phyloP scores from a whole-genome alignment of 257 asterid genomes.

The Ehretia macrophylla region DNA sequence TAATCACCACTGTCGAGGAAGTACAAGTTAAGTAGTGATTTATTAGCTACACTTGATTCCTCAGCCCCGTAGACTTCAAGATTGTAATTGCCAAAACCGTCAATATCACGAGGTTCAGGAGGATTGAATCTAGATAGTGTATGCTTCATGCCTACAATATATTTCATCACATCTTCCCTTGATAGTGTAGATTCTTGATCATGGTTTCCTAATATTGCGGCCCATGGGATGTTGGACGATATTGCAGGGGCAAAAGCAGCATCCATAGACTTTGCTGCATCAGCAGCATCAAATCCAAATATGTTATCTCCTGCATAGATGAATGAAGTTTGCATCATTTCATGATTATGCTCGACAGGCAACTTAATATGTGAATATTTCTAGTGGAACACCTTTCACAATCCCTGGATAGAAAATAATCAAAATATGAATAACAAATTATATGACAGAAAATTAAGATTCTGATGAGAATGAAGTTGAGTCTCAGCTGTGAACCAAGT shows the following conservation, averaged over 20 bases:
- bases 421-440: neutral
- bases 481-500: too few species aligned
- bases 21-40: constrained; percentile 78
- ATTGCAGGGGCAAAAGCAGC: constrained; percentile 86
- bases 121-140: constrained; percentile 75
- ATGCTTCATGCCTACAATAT: constrained; percentile 65
- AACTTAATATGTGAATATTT: neutral
- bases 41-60: constrained; percentile 51
- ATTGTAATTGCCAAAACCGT: constrained; percentile 90
- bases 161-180: constrained; percentile 76
- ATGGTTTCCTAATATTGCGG: constrained; percentile 91
- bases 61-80: constrained; percentile 69
- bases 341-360: neutral
- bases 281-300: constrained; percentile 64
- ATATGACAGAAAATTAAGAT: neutral
- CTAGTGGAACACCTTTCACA: too few species aligned
- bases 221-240: constrained; percentile 73
- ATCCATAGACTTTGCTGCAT: constrained; percentile 68
- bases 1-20: constrained; percentile 92
- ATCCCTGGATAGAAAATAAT: neutral
- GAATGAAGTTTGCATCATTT: constrained; percentile 2
- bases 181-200: constrained; percentile 84
- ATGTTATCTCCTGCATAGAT: constrained; percentile 78
- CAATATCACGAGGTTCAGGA: constrained; percentile 40
- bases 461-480: too few species aligned